These are phyloP conservation scores for Colletotrichum sp. DNA, from an alignment of 2,329 filamentous ascomycete genomes.

Conservation along the genomic window DNA sequence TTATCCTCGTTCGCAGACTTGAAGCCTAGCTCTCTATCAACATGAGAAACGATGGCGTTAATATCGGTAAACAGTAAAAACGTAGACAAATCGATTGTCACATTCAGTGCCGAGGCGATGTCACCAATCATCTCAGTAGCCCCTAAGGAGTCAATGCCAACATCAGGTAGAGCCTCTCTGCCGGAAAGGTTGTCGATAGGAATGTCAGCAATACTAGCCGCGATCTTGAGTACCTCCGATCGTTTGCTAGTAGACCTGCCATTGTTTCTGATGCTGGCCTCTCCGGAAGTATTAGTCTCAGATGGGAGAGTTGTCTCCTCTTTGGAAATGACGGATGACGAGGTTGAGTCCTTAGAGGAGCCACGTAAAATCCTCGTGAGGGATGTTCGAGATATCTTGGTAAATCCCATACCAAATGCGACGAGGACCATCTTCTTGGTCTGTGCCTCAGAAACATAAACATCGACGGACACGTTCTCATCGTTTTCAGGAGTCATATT, in stretches of 20 bases:
- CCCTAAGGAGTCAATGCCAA: not conserved
- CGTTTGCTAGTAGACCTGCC: not conserved
- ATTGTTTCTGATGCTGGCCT: not conserved
- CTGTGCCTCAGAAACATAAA: not conserved
- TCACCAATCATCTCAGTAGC: not conserved
- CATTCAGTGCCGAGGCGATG: not conserved
- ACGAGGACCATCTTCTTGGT: not conserved
- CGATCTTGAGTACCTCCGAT: not conserved
- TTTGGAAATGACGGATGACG: accelerated
- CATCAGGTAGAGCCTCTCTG: not conserved
- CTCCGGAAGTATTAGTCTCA: accelerated
- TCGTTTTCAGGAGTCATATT: not conserved
- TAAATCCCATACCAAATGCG: not conserved
- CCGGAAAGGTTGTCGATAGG: not conserved
- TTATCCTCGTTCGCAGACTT: accelerated
- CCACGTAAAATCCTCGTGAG: not conserved
- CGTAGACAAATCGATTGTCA: not conserved
- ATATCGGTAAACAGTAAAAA: not conserved
- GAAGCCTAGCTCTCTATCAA: not conserved
- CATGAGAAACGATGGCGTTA: not conserved
- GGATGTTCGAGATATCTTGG: not conserved
- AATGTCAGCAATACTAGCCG: not conserved
- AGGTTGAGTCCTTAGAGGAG: not conserved
- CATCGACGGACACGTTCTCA: not conserved
- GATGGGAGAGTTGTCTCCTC: accelerated